Conservation (phyloP, 1,139 yeast species). For the Debaryomycetaceae sp. region DNA sequence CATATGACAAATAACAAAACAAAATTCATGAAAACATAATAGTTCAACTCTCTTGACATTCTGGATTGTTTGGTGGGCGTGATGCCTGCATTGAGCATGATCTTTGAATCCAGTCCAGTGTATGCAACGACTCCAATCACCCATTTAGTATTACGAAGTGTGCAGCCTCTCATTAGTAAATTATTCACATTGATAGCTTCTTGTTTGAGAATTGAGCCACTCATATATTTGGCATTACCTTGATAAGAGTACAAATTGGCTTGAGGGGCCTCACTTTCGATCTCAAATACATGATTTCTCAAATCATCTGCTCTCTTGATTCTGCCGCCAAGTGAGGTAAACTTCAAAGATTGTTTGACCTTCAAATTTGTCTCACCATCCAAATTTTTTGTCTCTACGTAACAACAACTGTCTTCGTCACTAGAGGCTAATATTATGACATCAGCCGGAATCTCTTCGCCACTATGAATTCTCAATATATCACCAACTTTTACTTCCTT, state of each 20-base stretch:
- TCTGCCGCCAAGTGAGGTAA: conserved; percentile 30
- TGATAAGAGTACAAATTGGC: conserved; percentile 52
- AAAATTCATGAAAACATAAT: conserved; percentile 48
- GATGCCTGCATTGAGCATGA: conserved; percentile 54
- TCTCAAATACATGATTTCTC: conserved; percentile 33
- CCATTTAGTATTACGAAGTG: conserved; percentile 54
- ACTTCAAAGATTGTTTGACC: conserved; percentile 48
- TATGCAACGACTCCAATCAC: conserved; percentile 49
- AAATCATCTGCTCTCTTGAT: conserved; percentile 44
- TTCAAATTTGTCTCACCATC: conserved; percentile 63
- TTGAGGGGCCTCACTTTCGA: conserved; percentile 57
- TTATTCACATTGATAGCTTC: conserved; percentile 50
- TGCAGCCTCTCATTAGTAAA: conserved; percentile 49
- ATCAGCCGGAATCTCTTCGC: conserved; percentile 61
- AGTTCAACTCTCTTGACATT: conserved; percentile 49
- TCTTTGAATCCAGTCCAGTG: conserved; percentile 55
- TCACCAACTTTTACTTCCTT: conserved; percentile 56
- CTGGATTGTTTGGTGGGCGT: conserved; percentile 57
- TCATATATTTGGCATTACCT: conserved; percentile 45
- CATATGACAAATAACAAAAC: conserved; percentile 45
- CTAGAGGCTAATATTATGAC: conserved; percentile 48
- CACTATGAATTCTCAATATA: conserved; percentile 46
- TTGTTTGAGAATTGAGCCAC: conserved; percentile 17
- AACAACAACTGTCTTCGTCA: conserved; percentile 52
- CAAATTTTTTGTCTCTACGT: conserved; percentile 55